Conservation (phyloP, 768 basidiomycete species). For the Amanita pallidorosea region DNA sequence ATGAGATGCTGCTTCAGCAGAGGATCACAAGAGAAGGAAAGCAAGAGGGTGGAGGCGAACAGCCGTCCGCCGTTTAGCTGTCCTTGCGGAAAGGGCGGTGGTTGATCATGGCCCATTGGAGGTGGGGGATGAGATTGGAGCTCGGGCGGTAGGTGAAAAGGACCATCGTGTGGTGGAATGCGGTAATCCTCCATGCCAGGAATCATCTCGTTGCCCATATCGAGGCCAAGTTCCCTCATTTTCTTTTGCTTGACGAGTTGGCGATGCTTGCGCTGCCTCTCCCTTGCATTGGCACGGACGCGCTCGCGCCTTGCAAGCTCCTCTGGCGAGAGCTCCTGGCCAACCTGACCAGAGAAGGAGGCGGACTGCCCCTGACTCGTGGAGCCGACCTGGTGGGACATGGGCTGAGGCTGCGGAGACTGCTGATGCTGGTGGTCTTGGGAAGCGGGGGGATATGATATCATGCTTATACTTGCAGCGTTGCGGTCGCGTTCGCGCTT, state of each 20-base stretch:
- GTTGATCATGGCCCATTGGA: constrained; percentile 23
- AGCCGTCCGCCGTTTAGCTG: constrained; percentile 56
- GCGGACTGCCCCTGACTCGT: constrained; percentile 6
- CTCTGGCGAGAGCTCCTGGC: constrained; percentile 40
- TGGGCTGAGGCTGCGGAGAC: constrained; percentile 10
- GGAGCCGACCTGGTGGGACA: constrained; percentile 8
- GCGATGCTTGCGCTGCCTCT: constrained; percentile 77
- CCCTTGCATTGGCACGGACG: constrained; percentile 66
- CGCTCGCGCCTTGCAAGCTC: constrained; percentile 60
- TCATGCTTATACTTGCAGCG: constrained; percentile 28
- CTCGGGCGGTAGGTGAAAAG: constrained; percentile 36
- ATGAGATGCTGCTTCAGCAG: constrained; percentile 67
- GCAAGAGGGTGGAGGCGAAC: constrained; percentile 67
- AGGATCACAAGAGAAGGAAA: constrained; percentile 69
- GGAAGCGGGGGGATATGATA: constrained; percentile 18
- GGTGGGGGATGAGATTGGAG: constrained; percentile 23
- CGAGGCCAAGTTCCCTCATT: constrained; percentile 71
- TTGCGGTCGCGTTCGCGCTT: constrained; percentile 65
- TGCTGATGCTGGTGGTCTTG: constrained; percentile 11
- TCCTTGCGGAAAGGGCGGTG: constrained; percentile 44
- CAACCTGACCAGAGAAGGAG: constrained; percentile 11
- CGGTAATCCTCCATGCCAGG: constrained; percentile 60
- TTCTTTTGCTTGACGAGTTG: constrained; percentile 69
- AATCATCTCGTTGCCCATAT: constrained; percentile 69
- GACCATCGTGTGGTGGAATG: constrained; percentile 31